Base-by-base conservation (phyloP, 306 rosid species). In the Quercus dentata region DNA sequence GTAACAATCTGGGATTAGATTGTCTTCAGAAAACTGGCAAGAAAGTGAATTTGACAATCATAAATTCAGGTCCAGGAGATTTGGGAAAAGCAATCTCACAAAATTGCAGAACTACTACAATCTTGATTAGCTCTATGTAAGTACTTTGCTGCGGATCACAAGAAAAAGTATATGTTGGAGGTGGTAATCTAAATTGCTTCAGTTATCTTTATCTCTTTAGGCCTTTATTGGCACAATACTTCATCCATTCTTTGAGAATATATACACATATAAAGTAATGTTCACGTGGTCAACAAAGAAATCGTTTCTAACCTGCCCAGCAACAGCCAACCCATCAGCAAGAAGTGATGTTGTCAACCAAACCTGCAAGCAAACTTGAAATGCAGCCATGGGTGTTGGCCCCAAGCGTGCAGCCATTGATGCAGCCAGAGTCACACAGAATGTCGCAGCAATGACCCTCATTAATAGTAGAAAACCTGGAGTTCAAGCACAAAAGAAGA, bases 301-400 rank as follows among this genome's bases (percentile, higher is more conserved):
- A 69, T 77, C 19, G 67, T 81, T 76, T 76, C 88, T 56, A 63
- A 94, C 98, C 98, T 94, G 99, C 20, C 97, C 99, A 33, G 99
- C 97, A 78, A 94, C 97, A 28, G 99, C 99, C 13, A 94, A 86
- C 78, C 99, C 99, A 70, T 94, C 99, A 1, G 99, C 95, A 52
- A 94, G 93, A 86, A 94, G 97, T 61, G 99, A 94, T 57, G 88
- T 89, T 59, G 99, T 89, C 89, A 94, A 76, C 99, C 99, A 94
- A 85, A 94, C 82, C 84, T 94, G 99, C 84, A 94, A 85, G 84
- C 97, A 94, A 69, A 94, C 94, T 84, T 94, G 99, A 87, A 92
- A 94, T 69, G 99, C 99, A 30, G 99, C 99, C 99, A 94, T 94
- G 51, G 94, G 86, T 58, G 92, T 92, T 18, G 99, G 1, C 69